Base-by-base conservation (phyloP, 257 asterid genomes). In the Jacaranda mimosifolia region DNA sequence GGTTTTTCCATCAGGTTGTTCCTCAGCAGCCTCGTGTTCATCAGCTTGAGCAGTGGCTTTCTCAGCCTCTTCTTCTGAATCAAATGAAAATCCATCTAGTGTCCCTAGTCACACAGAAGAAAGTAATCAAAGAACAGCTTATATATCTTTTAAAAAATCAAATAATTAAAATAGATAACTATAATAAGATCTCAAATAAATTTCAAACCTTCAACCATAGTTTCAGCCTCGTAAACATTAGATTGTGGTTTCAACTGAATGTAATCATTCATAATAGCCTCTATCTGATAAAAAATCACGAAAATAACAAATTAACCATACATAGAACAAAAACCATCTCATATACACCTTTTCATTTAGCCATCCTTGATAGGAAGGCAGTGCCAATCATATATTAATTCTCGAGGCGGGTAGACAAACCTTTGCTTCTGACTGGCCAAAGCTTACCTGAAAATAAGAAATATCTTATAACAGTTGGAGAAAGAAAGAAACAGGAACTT, bases 401-500 rank as follows among this genome's bases (percentile, higher is more conserved):
- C 32, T 60, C 9, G 58, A 70, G 81, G 78, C 32, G 7, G 62
- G 42, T 63, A 68, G 68, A 72, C 94, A 79, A 77, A 89, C 97
- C 98, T 94, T 94, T 75, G 97, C 98, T 91, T 94, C 98, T 75
- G 97, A 86, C 64, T 82, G 98, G 85, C 91, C 92, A 87, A 94
- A 91, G 92, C 92, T 92, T 18, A 94, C 97, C 98, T 94, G 89
- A 70, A 86, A 70, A 48, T 43, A 36, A 70, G 63, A 51, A 17
- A 59, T 17, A 62, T 58, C 11, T 32, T 68, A 48, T 39, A 38
- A 19, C 62, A 72, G 75, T 63, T 36, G 43, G 52, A 7, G 46
- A 60, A 46, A 71, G 51, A 66, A 78, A 51, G 32, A 55, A 52
- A 10, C 35, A 75, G 60, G 56, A 59, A 71, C 6, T 21, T 46